Evolutionary conservation across 768 basidiomycete genomes (phyloP).

Genomic region (Trametes sanguinea): DNA sequence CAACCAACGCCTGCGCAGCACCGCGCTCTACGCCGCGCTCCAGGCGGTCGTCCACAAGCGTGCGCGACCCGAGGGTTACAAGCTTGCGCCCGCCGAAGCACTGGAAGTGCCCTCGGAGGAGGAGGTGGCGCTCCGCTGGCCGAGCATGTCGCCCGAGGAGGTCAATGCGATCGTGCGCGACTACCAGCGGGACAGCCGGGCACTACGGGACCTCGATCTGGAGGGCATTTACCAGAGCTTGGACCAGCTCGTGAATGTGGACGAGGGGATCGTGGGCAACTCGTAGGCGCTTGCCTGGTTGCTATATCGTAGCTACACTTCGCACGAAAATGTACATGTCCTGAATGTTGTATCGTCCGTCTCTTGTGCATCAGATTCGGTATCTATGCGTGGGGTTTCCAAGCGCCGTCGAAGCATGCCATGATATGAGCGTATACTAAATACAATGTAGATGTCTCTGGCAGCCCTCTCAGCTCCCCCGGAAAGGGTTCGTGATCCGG

Average conservation of each 20-base stretch:
- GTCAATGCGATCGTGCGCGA: constrained; percentile 60
- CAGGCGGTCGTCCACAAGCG: constrained; percentile 45
- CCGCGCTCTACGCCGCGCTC: constrained; percentile 74
- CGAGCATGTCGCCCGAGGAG: constrained; percentile 68
- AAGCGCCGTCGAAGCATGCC: neutral
- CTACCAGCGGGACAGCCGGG: constrained; percentile 61
- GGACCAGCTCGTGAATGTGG: constrained; percentile 61
- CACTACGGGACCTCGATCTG: constrained; percentile 55
- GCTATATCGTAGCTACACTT: neutral
- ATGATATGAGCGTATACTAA: neutral
- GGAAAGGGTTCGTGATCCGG: constrained; percentile 24
- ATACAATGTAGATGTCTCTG: neutral
- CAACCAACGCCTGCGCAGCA: constrained; percentile 66
- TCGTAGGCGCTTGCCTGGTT: too few relatives aligned
- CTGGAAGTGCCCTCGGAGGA: constrained; percentile 54
- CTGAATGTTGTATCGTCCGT: neutral
- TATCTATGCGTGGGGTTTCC: too few relatives aligned
- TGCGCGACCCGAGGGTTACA: constrained; percentile 48
- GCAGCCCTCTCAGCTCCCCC: constrained; percentile 10
- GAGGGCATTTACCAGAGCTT: constrained; percentile 64
- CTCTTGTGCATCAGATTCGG: neutral
- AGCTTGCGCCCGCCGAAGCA: constrained; percentile 60
- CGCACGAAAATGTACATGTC: constrained; percentile 4
- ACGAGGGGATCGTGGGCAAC: constrained; percentile 12
- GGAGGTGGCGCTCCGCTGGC: constrained; percentile 73